These are phyloP conservation scores for Phytophthora constricta DNA, from an alignment of 352 stramenopile genomes.

Conservation along the genomic window DNA sequence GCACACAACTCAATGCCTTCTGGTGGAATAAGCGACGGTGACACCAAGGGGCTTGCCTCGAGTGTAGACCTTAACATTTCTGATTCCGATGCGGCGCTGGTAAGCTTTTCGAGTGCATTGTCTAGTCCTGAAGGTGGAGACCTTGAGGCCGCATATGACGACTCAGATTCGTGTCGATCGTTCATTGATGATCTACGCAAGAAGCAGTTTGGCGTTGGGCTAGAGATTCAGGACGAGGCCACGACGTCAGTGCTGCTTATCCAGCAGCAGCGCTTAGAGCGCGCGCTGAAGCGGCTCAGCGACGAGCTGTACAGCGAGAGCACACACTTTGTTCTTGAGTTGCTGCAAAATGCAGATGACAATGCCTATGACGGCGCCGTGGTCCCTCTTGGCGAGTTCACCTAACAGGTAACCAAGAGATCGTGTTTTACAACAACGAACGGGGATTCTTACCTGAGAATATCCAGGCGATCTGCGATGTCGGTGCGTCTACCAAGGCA, in stretches of 20 bases:
- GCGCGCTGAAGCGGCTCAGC: constrained; percentile 85
- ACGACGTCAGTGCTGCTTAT: constrained; percentile 64
- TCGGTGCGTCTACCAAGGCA: constrained; percentile 86
- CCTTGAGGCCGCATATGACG: not conserved
- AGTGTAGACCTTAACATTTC: constrained; percentile 7
- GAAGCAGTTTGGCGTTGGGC: constrained; percentile 80
- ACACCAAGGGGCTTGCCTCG: not conserved
- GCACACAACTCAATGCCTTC: not conserved
- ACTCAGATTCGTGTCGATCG: constrained; percentile 39
- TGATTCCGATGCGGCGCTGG: constrained; percentile 4
- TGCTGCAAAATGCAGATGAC: constrained; percentile 91
- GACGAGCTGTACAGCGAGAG: constrained; percentile 89
- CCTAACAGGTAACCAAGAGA: constrained; percentile 50
- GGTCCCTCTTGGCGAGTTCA: constrained; percentile 66
- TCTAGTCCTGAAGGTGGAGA: constrained; percentile 10
- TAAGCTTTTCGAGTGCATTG: constrained; percentile 17
- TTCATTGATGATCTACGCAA: constrained; percentile 74
- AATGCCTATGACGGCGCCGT: constrained; percentile 62
- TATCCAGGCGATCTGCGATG: constrained; percentile 87
- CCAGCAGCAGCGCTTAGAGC: constrained; percentile 83
- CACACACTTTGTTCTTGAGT: constrained; percentile 89
- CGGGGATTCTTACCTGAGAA: constrained; percentile 75
- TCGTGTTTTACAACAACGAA: constrained; percentile 90
- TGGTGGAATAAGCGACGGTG: not conserved
- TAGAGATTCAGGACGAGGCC: constrained; percentile 65